Conservation (phyloP, 768 basidiomycete species). For the Tricholomella constricta region DNA sequence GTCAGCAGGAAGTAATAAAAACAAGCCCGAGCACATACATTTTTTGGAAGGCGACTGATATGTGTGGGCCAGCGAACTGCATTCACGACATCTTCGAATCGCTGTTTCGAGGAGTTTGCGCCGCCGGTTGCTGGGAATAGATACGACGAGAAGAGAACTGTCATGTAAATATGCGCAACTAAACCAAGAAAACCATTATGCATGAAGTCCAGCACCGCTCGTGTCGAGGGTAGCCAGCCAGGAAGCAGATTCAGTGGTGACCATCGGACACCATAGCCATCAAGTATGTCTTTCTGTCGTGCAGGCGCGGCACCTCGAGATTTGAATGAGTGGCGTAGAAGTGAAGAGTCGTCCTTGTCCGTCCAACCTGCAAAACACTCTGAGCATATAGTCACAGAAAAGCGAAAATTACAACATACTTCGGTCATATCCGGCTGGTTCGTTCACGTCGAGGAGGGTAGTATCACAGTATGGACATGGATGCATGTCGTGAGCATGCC, state of each 20-base stretch:
- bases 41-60: constrained; percentile 32
- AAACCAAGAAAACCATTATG: constrained; percentile 31
- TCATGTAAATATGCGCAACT: constrained; percentile 21
- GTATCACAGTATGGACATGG: constrained; percentile 28
- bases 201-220: constrained; percentile 32
- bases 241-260: too few species aligned
- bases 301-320: constrained; percentile 6
- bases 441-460: constrained; percentile 22
- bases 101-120: constrained; percentile 17
- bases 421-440: constrained; percentile 3
- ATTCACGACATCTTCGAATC: constrained; percentile 27
- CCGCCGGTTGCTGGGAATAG: constrained; percentile 26
- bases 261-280: too few species aligned
- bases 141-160: constrained; percentile 24
- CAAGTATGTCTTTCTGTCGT: constrained; percentile 2
- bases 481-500: constrained; percentile 26
- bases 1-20: neutral
- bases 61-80: constrained; percentile 29
- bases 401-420: constrained; percentile 9
- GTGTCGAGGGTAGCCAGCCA: constrained; percentile 12
- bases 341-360: constrained; percentile 16
- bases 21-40: constrained; percentile 25
- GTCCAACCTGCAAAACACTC: too few species aligned
- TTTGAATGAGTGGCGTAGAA: constrained; percentile 15
- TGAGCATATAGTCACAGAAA: too few species aligned